phyloP scores from a whole-genome alignment of 176 grass and related monocot species.

The Carex kokanica region DNA sequence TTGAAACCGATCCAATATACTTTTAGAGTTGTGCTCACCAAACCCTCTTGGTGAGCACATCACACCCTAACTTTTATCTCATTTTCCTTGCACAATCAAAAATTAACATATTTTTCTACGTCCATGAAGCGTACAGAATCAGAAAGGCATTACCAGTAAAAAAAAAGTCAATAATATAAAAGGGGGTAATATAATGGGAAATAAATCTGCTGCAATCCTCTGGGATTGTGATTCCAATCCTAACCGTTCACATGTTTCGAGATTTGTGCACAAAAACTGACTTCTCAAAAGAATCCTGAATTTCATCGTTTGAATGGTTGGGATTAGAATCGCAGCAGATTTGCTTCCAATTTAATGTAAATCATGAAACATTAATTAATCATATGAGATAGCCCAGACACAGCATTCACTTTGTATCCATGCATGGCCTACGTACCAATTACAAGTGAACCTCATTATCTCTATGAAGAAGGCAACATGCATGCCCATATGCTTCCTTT shows the following conservation, averaged over 20 bases:
- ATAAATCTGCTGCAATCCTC: too few relatives aligned
- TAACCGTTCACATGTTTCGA: too few relatives aligned
- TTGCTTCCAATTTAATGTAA: conserved; percentile 12
- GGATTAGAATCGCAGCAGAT: too few relatives aligned
- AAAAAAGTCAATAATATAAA: not conserved
- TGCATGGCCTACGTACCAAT: not conserved
- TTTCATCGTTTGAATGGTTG: too few relatives aligned
- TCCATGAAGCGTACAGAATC: not conserved
- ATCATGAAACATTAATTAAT: not conserved
- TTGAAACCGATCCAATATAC: too few relatives aligned
- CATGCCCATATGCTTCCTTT: not conserved
- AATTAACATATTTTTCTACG: not conserved
- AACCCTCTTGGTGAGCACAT: too few relatives aligned
- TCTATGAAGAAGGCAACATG: not conserved
- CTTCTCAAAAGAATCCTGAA: too few relatives aligned
- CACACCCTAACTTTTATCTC: too few relatives aligned
- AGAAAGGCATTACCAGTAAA: not conserved
- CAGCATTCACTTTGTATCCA: not conserved
- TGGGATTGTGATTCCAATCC: too few relatives aligned
- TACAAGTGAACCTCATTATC: not conserved
- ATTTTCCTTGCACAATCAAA: not conserved
- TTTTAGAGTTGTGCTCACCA: too few relatives aligned
- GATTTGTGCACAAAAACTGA: too few relatives aligned
- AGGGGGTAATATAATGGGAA: not conserved
- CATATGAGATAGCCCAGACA: not conserved